Base-by-base conservation (phyloP, 75 land plant genomes). In the Sequoia sempervirens region DNA sequence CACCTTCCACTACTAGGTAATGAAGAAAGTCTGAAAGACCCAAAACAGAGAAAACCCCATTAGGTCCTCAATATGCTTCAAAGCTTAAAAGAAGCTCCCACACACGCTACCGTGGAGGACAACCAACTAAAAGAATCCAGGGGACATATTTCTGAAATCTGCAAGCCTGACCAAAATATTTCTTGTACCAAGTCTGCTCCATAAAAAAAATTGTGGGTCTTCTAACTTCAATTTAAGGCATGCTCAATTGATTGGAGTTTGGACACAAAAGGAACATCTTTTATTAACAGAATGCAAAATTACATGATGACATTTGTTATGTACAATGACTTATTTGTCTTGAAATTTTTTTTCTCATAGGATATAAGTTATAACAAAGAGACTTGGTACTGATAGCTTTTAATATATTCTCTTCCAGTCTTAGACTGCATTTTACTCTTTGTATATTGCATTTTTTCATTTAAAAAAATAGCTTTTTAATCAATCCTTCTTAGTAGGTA, bases 401-500 rank as follows among this genome's bases (percentile, higher is more conserved):
- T 34, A 34, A 34, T 34, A 34, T 34, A 34, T 34, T 34, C 36
- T 34, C 36, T 34, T 34, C 36, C 36, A 34, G 36, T 34, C 36
- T 34, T 34, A 34, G 36, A 34, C 36, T 34, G 36, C 36, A 0
- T 34, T 34, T 34, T 34, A 34, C 36, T 34, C 36, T 34, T 34
- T 34, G 36, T 34, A 34, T 34, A 34, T 34, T 34, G 36, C 36
- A 34, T 34, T 34, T 34, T 34, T 34, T 34, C 36, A 34, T 0
- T 34, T 34, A 34, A 34, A 34, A 34, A 34, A 34, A 34, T 34
- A 34, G 36, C 36, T 34, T 34, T 34, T 34, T 47, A 96, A 72
- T 96, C 99, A 83, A 97, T 87, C 54, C 99, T 91, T 26, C 94
- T 87, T 17, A 97, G 87, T 73, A 97, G 87, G 87, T 97, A 97